These are phyloP conservation scores for Collybia mongolica DNA, from an alignment of 768 basidiomycete species.

Conservation along the genomic window DNA sequence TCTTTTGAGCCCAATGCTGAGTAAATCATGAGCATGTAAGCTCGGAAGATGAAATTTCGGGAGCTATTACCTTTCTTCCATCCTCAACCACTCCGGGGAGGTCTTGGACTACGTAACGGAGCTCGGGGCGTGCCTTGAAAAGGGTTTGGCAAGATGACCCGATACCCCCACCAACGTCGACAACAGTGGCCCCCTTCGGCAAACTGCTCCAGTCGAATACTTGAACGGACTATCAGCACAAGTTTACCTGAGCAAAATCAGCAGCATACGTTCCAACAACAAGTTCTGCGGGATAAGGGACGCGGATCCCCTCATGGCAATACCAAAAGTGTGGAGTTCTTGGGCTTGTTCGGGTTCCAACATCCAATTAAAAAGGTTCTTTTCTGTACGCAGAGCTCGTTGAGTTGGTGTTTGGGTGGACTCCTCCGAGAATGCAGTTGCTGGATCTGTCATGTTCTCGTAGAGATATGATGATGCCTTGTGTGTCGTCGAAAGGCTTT, in stretches of 20 bases:
- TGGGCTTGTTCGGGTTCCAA: conserved; percentile 19
- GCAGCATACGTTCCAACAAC: conserved; percentile 15
- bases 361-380: conserved; percentile 19
- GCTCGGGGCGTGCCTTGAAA: conserved; percentile 2
- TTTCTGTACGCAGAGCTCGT: conserved; percentile 14
- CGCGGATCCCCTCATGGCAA: conserved; percentile 21
- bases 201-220: conserved; percentile 57
- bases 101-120: conserved; percentile 59
- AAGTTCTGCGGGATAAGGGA: conserved; percentile 15
- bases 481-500: conserved; percentile 15
- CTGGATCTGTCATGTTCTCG: conserved; percentile 23
- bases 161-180: conserved; percentile 69
- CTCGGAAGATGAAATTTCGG: neutral
- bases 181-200: conserved; percentile 43
- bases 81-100: conserved; percentile 46
- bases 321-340: conserved; percentile 24
- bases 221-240: conserved; percentile 16
- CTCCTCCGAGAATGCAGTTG: conserved; percentile 16
- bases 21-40: too few species aligned
- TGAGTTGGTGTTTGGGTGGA: conserved; percentile 15
- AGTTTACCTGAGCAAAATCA: too few species aligned
- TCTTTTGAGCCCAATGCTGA: conserved; percentile 14
- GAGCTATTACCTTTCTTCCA: conserved; percentile 35
- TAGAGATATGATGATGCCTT: conserved; percentile 23
- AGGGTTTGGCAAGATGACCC: conserved; percentile 32